A percentile compares a stretch with the other conserved stretches of the same genome.
phyloP scores from a whole-genome alignment of 2,329 filamentous ascomycete genomes.

The Tolypocladium endophyticum region DNA sequence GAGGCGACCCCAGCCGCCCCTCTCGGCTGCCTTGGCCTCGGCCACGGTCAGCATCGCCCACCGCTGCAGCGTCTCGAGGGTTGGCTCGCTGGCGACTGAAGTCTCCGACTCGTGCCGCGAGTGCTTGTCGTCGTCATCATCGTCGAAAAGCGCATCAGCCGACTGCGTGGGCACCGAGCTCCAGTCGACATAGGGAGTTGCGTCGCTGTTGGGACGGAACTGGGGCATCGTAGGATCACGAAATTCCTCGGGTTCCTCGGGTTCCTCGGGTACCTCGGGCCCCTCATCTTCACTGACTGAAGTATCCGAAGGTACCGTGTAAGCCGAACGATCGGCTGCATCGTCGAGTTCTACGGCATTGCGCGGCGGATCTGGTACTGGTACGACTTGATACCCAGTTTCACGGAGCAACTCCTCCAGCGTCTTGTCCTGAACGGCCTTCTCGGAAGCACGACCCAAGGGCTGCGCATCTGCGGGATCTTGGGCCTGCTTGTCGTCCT shows the following conservation, averaged over 20 bases:
- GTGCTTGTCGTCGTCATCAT: not conserved
- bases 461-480: not conserved
- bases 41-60: slow-evolving; percentile 51
- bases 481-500: slow-evolving; percentile 14
- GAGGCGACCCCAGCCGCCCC: slow-evolving; percentile 73
- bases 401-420: slow-evolving; percentile 27
- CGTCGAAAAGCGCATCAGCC: not conserved
- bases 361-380: slow-evolving; percentile 19
- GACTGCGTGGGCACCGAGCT: not conserved
- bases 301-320: not conserved
- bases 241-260: slow-evolving; percentile 12
- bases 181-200: slow-evolving; percentile 8
- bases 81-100: slow-evolving; percentile 9
- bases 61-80: slow-evolving; percentile 24
- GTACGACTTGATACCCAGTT: slow-evolving; percentile 32
- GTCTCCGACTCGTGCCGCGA: not conserved
- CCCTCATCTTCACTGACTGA: slow-evolving; percentile 9
- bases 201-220: slow-evolving; percentile 47
- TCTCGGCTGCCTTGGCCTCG: slow-evolving; percentile 56
- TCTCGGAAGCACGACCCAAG: not conserved
- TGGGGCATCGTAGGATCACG: slow-evolving; percentile 58
- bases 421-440: slow-evolving; percentile 11
- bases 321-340: slow-evolving; percentile 9
- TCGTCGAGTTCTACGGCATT: slow-evolving; percentile 22
- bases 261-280: slow-evolving; percentile 7